A percentile compares a stretch with the other conserved stretches of the same genome.
Evolutionary conservation across 768 basidiomycete species (phyloP).

Genomic region (Agaricus sinodeliciosus): DNA sequence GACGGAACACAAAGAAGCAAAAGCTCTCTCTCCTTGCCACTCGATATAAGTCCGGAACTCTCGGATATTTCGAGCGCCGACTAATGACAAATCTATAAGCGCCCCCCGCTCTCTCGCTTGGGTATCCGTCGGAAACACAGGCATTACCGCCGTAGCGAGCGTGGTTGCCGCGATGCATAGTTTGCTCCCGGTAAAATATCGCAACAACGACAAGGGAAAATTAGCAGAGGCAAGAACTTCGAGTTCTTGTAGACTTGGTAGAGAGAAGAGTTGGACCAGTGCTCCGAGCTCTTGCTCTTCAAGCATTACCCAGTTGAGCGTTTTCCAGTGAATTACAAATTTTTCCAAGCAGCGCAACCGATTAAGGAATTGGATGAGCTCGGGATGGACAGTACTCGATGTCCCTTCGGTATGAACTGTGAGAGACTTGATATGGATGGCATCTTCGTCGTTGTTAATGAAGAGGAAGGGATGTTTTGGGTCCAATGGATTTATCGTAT

Average conservation of each 20-base stretch:
- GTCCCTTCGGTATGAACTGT: constrained; percentile 2
- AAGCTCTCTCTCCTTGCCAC: constrained; percentile 4
- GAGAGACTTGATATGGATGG: constrained; percentile 1
- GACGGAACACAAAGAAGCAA: background rate
- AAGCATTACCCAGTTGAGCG: constrained; percentile 6
- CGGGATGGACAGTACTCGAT: background rate
- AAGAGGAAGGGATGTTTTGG: constrained; percentile 5
- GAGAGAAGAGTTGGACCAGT: constrained; percentile 5
- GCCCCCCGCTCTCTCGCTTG: background rate
- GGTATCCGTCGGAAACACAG: background rate
- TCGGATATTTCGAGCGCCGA: constrained; percentile 5
- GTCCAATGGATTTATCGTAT: constrained; percentile 6
- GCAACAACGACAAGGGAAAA: constrained; percentile 4
- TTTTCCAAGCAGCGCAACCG: constrained; percentile 1
- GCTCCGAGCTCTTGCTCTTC: background rate
- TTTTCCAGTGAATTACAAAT: constrained; percentile 9
- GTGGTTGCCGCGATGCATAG: constrained; percentile 4
- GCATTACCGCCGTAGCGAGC: constrained; percentile 1
- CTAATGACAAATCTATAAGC: constrained; percentile 1
- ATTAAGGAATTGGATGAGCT: constrained; percentile 3
- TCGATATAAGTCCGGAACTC: constrained; percentile 4
- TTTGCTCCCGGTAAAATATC: background rate
- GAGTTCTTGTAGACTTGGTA: constrained; percentile 1
- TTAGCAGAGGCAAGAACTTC: constrained; percentile 1
- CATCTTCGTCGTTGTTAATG: background rate